Conservation (phyloP, 73 alveolate genomes). For the Paramecium sonneborni region DNA sequence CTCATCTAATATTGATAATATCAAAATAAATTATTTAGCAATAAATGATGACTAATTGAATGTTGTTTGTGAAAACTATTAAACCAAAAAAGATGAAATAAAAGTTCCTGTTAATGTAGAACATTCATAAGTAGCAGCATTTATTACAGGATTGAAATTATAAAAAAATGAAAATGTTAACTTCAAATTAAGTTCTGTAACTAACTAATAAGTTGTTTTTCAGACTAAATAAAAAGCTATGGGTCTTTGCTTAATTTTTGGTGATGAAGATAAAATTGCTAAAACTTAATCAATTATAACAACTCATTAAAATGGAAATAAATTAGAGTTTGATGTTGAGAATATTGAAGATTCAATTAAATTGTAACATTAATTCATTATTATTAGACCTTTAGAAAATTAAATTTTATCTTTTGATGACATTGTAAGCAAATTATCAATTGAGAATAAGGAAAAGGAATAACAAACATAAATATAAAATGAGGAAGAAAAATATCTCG, state of each 20-base stretch:
- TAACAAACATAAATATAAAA: background rate
- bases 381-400: background rate
- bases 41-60: background rate
- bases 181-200: background rate
- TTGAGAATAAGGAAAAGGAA: background rate
- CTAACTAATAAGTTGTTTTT: background rate
- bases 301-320: background rate
- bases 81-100: background rate
- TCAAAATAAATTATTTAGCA: background rate
- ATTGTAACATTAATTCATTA: background rate
- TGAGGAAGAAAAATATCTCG: background rate
- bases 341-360: background rate
- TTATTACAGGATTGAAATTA: background rate
- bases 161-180: background rate
- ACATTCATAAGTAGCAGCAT: background rate
- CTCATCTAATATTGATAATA: background rate
- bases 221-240: background rate
- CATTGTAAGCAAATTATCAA: background rate
- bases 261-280: background rate
- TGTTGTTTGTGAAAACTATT: background rate
- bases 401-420: background rate
- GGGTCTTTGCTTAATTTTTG: conserved; percentile 6
- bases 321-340: background rate
- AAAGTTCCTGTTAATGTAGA: background rate
- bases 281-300: background rate